phyloP scores from a whole-genome alignment of 805 yeast species.

The Tetrapisispora fleetii region DNA sequence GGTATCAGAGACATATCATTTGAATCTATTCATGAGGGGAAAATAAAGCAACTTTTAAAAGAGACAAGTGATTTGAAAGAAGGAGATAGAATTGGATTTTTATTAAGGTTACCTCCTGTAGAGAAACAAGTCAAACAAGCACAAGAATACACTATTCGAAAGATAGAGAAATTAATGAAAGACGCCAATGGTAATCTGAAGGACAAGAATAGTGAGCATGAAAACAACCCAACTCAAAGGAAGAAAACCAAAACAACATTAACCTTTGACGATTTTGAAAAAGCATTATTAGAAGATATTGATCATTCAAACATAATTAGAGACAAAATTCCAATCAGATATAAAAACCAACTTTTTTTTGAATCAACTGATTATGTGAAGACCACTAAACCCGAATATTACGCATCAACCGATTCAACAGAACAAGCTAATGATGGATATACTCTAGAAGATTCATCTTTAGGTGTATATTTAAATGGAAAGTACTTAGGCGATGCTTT shows the following conservation, averaged over 20 bases:
- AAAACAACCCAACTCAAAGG: conserved; percentile 1
- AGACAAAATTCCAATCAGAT: conserved; percentile 82
- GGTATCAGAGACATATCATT: conserved; percentile 77
- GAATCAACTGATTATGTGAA: conserved; percentile 62
- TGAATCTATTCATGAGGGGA: conserved; percentile 52
- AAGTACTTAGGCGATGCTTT: conserved; percentile 52
- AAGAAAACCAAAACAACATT: conserved; percentile 7
- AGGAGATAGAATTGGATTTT: conserved; percentile 79
- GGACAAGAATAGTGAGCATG: neutral
- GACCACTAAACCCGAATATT: conserved; percentile 30
- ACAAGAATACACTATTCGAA: conserved; percentile 28
- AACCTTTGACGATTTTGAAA: conserved; percentile 22
- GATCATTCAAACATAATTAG: conserved; percentile 43
- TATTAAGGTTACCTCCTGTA: conserved; percentile 56
- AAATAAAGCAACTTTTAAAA: conserved; percentile 35
- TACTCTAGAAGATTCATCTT: conserved; percentile 38
- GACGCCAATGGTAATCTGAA: neutral
- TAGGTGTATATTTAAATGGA: conserved; percentile 75
- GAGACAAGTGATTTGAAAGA: conserved; percentile 39
- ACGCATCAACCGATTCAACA: conserved; percentile 19
- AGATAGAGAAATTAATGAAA: conserved; percentile 18
- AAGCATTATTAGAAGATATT: conserved; percentile 22
- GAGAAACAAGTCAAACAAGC: conserved; percentile 37
- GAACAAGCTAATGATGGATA: conserved; percentile 32
- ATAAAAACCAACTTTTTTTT: conserved; percentile 64